Evolutionary conservation across 306 rosid genomes (phyloP).

Genomic region (Quillaja saponaria): DNA sequence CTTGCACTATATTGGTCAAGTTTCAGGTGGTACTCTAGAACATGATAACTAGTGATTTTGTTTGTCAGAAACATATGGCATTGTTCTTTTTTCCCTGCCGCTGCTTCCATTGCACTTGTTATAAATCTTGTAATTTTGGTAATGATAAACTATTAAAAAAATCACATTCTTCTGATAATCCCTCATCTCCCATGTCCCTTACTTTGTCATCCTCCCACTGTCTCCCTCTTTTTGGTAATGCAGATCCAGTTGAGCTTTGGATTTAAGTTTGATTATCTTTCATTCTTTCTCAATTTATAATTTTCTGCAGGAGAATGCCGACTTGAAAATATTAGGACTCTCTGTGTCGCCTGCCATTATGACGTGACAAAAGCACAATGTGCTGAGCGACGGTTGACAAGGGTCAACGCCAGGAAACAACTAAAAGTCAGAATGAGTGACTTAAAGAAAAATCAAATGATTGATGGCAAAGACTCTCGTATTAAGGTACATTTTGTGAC

Average conservation of each 20-base stretch:
- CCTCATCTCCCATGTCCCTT: neutral
- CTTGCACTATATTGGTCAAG: neutral
- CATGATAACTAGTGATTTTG: neutral
- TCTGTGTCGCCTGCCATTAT: conserved; percentile 87
- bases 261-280: conserved; percentile 11
- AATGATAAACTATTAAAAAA: too few relatives aligned
- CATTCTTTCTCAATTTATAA: too few relatives aligned
- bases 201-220: neutral
- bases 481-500: conserved; percentile 46
- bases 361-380: conserved; percentile 79
- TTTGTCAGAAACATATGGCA: neutral
- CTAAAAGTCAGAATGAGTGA: conserved; percentile 56
- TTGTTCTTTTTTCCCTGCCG: too few relatives aligned
- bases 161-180: neutral
- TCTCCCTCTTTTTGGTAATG: neutral
- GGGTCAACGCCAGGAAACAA: conserved; percentile 76
- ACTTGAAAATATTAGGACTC: conserved; percentile 91
- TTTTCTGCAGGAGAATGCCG: conserved; percentile 76
- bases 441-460: conserved; percentile 37
- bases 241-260: conserved; percentile 3
- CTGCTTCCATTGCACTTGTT: too few relatives aligned
- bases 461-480: conserved; percentile 23
- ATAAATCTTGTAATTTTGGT: too few relatives aligned
- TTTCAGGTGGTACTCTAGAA: neutral
- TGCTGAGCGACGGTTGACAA: conserved; percentile 64